These are phyloP conservation scores for Centella asiatica DNA, from an alignment of 129 eudicot genomes.

Conservation along the genomic window DNA sequence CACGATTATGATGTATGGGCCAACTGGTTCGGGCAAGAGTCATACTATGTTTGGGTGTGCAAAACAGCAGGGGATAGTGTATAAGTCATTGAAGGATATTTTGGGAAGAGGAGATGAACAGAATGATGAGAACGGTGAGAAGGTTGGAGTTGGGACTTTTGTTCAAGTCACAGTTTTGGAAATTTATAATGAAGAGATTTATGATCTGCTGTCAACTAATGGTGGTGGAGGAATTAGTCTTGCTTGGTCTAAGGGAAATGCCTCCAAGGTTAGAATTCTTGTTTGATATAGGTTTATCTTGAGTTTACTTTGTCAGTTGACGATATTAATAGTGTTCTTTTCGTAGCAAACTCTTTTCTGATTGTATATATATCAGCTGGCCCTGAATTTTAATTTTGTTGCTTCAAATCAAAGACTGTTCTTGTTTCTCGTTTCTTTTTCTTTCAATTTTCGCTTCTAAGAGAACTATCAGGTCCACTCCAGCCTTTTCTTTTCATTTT, in stretches of 20 bases:
- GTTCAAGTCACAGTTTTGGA: slow-evolving; percentile 86
- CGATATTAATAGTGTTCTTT: not conserved
- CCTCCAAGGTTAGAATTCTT: slow-evolving; percentile 60
- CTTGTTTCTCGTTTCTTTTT: no score
- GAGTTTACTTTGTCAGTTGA: not conserved
- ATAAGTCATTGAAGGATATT: slow-evolving; percentile 61
- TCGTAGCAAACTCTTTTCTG: no score
- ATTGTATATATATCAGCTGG: no score
- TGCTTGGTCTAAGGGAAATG: slow-evolving; percentile 63
- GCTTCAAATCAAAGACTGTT: no score
- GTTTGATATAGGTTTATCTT: not conserved
- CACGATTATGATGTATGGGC: slow-evolving; percentile 94
- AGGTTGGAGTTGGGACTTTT: slow-evolving; percentile 36
- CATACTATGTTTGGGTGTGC: slow-evolving; percentile 85
- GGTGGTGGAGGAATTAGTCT: slow-evolving; percentile 54
- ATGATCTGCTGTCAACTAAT: slow-evolving; percentile 60
- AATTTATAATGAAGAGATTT: slow-evolving; percentile 90
- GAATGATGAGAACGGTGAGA: slow-evolving; percentile 4
- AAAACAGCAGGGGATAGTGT: slow-evolving; percentile 87
- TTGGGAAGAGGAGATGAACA: slow-evolving; percentile 47
- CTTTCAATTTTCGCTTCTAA: no score
- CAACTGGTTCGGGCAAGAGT: slow-evolving; percentile 96
- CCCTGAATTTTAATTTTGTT: no score
- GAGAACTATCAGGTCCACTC: no score
- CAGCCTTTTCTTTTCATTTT: no score